Evolutionary conservation across 1,139 yeast genomes (phyloP).

Genomic region (Lodderomyces elongisporus): DNA sequence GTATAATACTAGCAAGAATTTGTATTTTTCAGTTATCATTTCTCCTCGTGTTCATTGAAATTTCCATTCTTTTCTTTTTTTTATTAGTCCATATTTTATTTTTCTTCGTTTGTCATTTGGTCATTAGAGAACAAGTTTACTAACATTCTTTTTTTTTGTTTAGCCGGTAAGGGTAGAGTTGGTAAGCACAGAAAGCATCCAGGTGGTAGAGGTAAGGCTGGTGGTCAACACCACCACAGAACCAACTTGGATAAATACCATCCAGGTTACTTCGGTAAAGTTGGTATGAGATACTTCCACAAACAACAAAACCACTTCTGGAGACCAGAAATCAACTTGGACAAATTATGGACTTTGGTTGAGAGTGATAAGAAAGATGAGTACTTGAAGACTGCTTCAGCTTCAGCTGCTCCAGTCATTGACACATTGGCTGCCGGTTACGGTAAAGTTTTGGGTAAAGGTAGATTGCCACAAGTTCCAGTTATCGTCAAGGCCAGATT

Average conservation of each 20-base stretch:
- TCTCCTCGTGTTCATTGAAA: neutral
- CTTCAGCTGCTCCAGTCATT: conserved; percentile 96
- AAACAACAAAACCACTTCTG: conserved; percentile 94
- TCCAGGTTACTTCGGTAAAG: conserved; percentile 99
- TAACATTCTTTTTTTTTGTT: conserved; percentile 23
- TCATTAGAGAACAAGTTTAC: too few relatives aligned
- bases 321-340: conserved; percentile 98
- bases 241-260: conserved; percentile 99
- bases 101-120: too few relatives aligned
- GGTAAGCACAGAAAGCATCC: conserved; percentile 99
- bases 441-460: conserved; percentile 99
- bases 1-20: too few relatives aligned
- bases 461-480: conserved; percentile 96
- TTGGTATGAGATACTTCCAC: conserved; percentile 99
- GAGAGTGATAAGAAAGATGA: conserved; percentile 94
- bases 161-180: conserved; percentile 99
- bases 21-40: too few relatives aligned
- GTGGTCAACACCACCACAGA: conserved; percentile 99
- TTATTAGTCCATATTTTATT: too few relatives aligned
- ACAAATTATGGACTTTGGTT: conserved; percentile 97
- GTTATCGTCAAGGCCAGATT: conserved; percentile 99
- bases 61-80: too few relatives aligned
- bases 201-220: conserved; percentile 99
- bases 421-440: conserved; percentile 99
- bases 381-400: conserved; percentile 79